A percentile compares a stretch with the other conserved stretches of the same genome.
Evolutionary conservation across 78 protist genomes (phyloP).

Genomic region (Paratrimastix pyriformis): DNA sequence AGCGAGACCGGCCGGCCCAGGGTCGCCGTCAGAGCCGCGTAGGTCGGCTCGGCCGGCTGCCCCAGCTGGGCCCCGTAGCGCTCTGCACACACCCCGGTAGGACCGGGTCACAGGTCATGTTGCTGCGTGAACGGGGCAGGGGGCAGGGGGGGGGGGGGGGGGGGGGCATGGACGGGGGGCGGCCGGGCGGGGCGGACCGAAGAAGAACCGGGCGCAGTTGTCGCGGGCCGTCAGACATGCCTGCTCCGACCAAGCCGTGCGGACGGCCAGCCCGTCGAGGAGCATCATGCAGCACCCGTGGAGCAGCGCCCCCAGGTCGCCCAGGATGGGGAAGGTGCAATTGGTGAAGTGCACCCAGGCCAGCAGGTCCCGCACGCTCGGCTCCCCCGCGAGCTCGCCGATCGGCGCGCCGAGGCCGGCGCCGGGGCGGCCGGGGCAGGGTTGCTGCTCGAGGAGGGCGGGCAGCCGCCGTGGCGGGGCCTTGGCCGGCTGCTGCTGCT

Average conservation of each 20-base stretch:
- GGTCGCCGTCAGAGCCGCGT: too few relatives aligned
- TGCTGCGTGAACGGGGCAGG: not conserved
- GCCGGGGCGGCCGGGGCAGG: too few relatives aligned
- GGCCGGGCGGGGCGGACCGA: not conserved
- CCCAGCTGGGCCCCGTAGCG: not conserved
- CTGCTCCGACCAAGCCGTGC: constrained; percentile 9
- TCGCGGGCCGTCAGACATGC: not conserved
- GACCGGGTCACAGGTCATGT: not conserved
- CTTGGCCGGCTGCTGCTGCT: too few relatives aligned
- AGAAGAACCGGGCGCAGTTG: not conserved
- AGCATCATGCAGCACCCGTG: constrained; percentile 79
- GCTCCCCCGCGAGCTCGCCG: too few relatives aligned
- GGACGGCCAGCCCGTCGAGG: constrained; percentile 67
- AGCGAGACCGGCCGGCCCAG: too few relatives aligned
- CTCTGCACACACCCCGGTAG: not conserved
- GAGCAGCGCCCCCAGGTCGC: constrained; percentile 33
- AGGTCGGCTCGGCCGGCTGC: too few relatives aligned
- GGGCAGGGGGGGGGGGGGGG: not conserved
- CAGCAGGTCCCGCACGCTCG: constrained; percentile 69
- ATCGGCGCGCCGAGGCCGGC: too few relatives aligned
- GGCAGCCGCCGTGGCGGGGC: too few relatives aligned
- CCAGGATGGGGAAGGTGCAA: not conserved
- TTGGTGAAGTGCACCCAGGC: constrained; percentile 71
- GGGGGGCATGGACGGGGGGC: not conserved
- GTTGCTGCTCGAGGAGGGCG: too few relatives aligned